Conservation (phyloP, 768 basidiomycete species). For the Rhodotorula paludigena region DNA sequence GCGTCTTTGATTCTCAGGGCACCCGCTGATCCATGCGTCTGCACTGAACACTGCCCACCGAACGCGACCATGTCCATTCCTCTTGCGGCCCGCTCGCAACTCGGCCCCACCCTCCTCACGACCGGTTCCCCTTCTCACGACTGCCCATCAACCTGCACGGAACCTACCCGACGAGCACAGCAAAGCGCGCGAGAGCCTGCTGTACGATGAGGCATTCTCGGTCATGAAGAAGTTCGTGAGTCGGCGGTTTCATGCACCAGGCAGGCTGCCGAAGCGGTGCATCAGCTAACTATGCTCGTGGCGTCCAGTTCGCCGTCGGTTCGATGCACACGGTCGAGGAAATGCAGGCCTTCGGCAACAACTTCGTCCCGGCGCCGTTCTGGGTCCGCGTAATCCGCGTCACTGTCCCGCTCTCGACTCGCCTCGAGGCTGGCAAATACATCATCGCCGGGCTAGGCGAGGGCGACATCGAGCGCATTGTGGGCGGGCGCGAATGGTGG, state of each 20-base stretch:
- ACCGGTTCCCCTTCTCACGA: no score
- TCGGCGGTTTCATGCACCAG: conserved; percentile 34
- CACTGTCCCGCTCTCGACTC: conserved; percentile 45
- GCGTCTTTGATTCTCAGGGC: no score
- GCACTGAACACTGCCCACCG: no score
- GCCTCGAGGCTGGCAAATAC: conserved; percentile 32
- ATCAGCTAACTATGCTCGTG: conserved; percentile 31
- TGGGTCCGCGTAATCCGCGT: conserved; percentile 49
- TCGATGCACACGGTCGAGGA: conserved; percentile 62
- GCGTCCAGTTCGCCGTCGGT: conserved; percentile 16
- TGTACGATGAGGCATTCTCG: conserved; percentile 69
- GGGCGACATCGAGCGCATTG: conserved; percentile 54
- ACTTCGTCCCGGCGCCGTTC: conserved; percentile 48
- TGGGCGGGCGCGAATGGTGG: conserved; percentile 97
- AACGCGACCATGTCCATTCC: no score
- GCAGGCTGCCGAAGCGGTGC: neutral
- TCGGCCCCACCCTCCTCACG: no score
- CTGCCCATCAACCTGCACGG: neutral
- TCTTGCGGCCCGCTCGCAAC: no score
- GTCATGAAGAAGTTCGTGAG: conserved; percentile 66
- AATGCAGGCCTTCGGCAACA: conserved; percentile 53
- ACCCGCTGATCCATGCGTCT: no score
- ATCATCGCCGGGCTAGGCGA: conserved; percentile 33
- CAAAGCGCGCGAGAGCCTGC: conserved; percentile 59
- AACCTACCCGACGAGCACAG: conserved; percentile 32